Conservation (phyloP, 257 asterid genomes). For the Solanum sejunctum region DNA sequence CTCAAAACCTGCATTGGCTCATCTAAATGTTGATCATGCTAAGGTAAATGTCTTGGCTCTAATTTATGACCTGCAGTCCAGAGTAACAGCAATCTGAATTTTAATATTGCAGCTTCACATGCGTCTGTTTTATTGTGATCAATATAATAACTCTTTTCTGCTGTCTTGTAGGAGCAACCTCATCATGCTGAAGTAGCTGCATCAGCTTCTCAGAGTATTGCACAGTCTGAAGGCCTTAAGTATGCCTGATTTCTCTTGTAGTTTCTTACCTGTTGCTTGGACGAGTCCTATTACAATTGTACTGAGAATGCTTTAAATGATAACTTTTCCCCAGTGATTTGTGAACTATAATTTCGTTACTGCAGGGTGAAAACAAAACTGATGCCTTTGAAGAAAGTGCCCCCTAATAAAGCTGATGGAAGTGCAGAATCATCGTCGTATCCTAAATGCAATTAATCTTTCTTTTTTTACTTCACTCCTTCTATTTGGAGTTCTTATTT, state of each 20-base stretch:
- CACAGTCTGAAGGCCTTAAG: slow-evolving; percentile 15
- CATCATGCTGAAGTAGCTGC: slow-evolving; percentile 4
- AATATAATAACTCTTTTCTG: background rate
- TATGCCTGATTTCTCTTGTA: slow-evolving; percentile 3
- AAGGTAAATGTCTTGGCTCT: slow-evolving; percentile 9
- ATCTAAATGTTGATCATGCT: slow-evolving; percentile 1
- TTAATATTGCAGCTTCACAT: background rate
- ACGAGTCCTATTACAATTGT: background rate
- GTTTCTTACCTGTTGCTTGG: background rate
- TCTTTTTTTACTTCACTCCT: background rate
- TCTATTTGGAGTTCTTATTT: background rate
- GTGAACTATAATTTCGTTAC: background rate
- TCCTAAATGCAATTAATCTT: slow-evolving; percentile 1
- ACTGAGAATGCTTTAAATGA: background rate
- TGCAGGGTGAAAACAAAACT: slow-evolving; percentile 18
- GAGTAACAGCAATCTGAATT: background rate
- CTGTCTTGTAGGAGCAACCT: slow-evolving; percentile 19
- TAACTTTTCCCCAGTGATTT: background rate
- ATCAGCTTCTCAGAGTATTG: slow-evolving; percentile 8
- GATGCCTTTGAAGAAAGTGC: slow-evolving; percentile 22
- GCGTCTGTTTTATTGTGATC: background rate
- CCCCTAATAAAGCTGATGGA: slow-evolving; percentile 16
- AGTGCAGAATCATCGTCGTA: slow-evolving; percentile 16
- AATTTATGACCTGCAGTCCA: background rate
- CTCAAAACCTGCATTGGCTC: slow-evolving; percentile 6